Conservation (phyloP, 148 eudicot genomes). For the Rhododendron kiyosumense region DNA sequence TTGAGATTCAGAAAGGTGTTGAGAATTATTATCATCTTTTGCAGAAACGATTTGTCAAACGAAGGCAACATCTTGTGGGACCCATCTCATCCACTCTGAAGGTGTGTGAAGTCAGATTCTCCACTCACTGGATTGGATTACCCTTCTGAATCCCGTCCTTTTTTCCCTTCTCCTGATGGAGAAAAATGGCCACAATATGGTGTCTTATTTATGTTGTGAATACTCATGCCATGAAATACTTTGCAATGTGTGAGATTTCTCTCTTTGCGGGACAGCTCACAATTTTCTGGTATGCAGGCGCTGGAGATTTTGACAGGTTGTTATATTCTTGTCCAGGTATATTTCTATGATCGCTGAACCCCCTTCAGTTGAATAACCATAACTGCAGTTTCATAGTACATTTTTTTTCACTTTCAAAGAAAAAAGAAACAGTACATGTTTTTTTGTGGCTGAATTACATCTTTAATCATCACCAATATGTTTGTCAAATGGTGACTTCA, state of each 20-base stretch:
- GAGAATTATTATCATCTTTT: constrained; percentile 9
- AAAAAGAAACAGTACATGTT: background rate
- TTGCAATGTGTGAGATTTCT: background rate
- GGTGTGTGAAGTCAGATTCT: constrained; percentile 39
- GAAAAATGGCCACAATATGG: background rate
- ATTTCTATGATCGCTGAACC: background rate
- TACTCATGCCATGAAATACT: background rate
- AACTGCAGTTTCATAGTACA: background rate
- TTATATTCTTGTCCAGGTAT: constrained; percentile 96
- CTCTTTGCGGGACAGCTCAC: constrained; percentile 2
- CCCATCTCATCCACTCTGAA: constrained; percentile 86
- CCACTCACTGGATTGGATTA: background rate
- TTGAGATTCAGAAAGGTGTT: background rate
- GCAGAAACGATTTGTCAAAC: constrained; percentile 92
- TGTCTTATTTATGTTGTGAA: background rate
- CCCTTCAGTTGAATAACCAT: background rate
- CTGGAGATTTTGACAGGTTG: constrained; percentile 93
- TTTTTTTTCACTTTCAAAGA: background rate
- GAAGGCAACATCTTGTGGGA: constrained; percentile 90
- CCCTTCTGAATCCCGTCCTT: background rate
- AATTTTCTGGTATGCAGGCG: constrained; percentile 52
- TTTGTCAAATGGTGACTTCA: background rate
- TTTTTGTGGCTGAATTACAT: background rate
- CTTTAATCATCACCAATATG: background rate
- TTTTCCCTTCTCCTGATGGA: background rate